Percentiles rank a stretch among this genome's conserved stretches.
Evolutionary conservation across 192 early-diverging fungal species (phyloP).

Genomic region (Coemansia sp.): DNA sequence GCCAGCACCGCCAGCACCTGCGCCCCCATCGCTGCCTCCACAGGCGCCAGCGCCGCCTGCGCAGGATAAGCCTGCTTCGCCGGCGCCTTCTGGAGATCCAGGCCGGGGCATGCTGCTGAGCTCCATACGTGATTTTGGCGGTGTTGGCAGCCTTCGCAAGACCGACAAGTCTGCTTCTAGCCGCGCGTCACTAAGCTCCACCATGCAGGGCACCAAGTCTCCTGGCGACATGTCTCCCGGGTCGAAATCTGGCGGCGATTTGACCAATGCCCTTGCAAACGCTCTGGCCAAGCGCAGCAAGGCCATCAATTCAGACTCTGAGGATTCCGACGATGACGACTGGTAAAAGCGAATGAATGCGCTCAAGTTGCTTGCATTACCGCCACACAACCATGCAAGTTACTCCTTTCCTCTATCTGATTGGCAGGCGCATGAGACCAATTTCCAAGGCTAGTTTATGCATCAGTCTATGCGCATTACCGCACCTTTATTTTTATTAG

Average conservation of each 20-base stretch:
- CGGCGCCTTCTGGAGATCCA: slow-evolving; percentile 25
- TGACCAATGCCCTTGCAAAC: slow-evolving; percentile 51
- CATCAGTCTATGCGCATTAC: slow-evolving; percentile 4
- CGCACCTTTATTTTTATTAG: slow-evolving; percentile 1
- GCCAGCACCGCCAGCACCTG: slow-evolving; percentile 12
- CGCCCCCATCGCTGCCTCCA: slow-evolving; percentile 13
- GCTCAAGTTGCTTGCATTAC: neutral
- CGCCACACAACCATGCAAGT: slow-evolving; percentile 3
- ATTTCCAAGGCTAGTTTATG: neutral
- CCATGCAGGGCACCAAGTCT: slow-evolving; percentile 24
- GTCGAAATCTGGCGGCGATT: slow-evolving; percentile 40
- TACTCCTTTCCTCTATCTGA: neutral
- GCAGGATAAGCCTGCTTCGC: slow-evolving; percentile 8
- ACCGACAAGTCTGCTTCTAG: slow-evolving; percentile 20
- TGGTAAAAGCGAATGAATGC: slow-evolving; percentile 23
- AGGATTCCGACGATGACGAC: slow-evolving; percentile 51
- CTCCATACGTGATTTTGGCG: slow-evolving; percentile 45
- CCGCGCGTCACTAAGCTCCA: slow-evolving; percentile 24
- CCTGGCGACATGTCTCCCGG: slow-evolving; percentile 43
- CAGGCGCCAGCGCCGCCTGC: slow-evolving; percentile 8
- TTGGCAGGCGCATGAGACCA: neutral
- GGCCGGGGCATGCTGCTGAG: slow-evolving; percentile 32
- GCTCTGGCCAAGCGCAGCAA: slow-evolving; percentile 50
- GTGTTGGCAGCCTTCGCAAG: slow-evolving; percentile 43
- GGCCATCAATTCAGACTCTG: slow-evolving; percentile 53